Percentiles rank a stretch among this genome's conserved stretches.
These are phyloP conservation scores for Phytophthora litchii DNA, from an alignment of 352 stramenopile species.

Conservation along the genomic window DNA sequence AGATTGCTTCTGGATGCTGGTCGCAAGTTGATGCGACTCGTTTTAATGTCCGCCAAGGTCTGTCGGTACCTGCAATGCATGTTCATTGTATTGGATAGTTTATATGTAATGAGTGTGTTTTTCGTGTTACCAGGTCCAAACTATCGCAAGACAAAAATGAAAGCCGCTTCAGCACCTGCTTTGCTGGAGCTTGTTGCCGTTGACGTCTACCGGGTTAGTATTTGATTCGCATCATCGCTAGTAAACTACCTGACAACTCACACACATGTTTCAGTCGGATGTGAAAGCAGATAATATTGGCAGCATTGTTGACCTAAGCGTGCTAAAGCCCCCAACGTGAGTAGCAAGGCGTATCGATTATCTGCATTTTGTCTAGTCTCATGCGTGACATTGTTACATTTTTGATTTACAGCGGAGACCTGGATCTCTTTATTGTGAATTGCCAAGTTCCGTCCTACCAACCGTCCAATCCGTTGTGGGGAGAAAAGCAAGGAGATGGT, in stretches of 20 bases:
- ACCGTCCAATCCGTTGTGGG: slow-evolving; percentile 84
- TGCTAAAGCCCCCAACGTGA: slow-evolving; percentile 41
- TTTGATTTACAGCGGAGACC: slow-evolving; percentile 21
- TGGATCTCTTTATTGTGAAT: slow-evolving; percentile 84
- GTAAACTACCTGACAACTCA: slow-evolving; percentile 4
- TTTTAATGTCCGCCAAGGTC: slow-evolving; percentile 85
- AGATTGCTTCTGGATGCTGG: slow-evolving; percentile 58
- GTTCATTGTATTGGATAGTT: no score
- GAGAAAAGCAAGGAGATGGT: slow-evolving; percentile 75
- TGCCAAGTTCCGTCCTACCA: slow-evolving; percentile 87
- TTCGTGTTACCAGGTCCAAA: slow-evolving; percentile 53
- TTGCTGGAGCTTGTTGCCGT: slow-evolving; percentile 70
- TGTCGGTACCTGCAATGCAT: not conserved
- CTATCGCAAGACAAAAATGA: slow-evolving; percentile 78
- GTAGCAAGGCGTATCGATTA: not conserved
- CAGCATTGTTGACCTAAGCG: slow-evolving; percentile 66
- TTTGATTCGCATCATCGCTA: not conserved
- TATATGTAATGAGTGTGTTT: not conserved
- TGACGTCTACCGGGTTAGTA: slow-evolving; percentile 70
- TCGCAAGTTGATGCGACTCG: slow-evolving; percentile 66
- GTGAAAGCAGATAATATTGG: slow-evolving; percentile 78
- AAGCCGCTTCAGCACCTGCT: slow-evolving; percentile 59
- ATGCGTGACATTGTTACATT: slow-evolving; percentile 4
- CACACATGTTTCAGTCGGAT: slow-evolving; percentile 50
- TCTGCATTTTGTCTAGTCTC: not conserved